These are phyloP conservation scores for Musa beccarii DNA, from an alignment of 176 grass and related monocot genomes.

Conservation along the genomic window DNA sequence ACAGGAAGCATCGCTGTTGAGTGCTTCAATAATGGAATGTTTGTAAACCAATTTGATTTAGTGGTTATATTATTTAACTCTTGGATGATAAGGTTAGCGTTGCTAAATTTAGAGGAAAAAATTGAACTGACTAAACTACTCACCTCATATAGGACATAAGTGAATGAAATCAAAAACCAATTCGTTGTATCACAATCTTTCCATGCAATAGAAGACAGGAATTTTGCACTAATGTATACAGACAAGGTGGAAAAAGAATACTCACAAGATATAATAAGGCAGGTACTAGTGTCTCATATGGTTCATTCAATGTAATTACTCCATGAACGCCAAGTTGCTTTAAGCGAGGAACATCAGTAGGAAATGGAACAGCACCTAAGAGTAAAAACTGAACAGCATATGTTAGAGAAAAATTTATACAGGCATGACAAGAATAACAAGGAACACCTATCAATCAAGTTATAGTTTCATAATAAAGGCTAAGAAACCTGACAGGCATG, in stretches of 20 bases:
- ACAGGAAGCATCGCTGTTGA: neutral
- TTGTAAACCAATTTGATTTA: neutral
- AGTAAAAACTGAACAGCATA: constrained; percentile 58
- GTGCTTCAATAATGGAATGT: neutral
- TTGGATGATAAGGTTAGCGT: neutral
- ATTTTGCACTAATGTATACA: neutral
- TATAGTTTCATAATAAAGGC: no score
- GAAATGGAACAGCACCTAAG: constrained; percentile 84
- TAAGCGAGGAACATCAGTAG: constrained; percentile 34
- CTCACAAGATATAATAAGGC: constrained; percentile 67
- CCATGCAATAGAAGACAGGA: neutral
- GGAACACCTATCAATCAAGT: no score
- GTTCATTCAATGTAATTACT: constrained; percentile 83
- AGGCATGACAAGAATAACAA: neutral
- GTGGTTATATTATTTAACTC: neutral
- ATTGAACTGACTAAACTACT: neutral
- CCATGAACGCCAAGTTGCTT: constrained; percentile 23
- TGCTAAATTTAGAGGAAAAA: neutral
- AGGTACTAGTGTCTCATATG: constrained; percentile 85
- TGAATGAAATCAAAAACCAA: neutral
- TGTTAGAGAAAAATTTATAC: neutral
- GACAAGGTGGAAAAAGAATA: neutral
- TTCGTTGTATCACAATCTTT: neutral
- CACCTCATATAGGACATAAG: neutral
- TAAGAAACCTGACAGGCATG: no score